Conservation (phyloP, 176 grass and related monocot genomes). For the Eremochloa ophiuroides region DNA sequence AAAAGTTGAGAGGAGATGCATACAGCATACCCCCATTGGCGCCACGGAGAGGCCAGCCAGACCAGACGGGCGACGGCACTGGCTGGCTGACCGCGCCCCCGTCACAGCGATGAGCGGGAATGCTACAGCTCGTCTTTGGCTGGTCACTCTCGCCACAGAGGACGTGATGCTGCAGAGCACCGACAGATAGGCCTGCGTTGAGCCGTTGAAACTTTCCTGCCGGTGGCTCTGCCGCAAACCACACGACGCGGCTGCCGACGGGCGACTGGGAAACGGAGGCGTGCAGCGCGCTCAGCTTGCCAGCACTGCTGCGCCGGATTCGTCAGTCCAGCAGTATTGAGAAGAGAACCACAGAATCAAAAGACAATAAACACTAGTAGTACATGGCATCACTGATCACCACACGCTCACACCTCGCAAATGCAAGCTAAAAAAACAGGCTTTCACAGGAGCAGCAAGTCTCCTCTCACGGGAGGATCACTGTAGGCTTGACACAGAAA, state of each 20-base stretch:
- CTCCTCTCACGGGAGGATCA: neutral
- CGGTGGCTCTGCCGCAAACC: neutral
- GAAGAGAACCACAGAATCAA: no score
- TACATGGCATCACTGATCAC: neutral
- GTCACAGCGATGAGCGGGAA: neutral
- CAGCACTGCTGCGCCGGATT: neutral
- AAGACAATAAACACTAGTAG: neutral
- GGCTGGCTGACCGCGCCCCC: neutral
- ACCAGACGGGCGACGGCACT: no score
- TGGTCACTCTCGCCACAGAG: neutral
- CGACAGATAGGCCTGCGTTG: neutral
- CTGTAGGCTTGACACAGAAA: neutral
- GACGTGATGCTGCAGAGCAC: neutral
- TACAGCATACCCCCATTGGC: conserved; percentile 27
- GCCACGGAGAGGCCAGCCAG: conserved; percentile 50
- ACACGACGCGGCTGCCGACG: neutral
- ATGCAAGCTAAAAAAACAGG: neutral
- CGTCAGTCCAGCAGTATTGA: neutral
- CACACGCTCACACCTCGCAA: neutral
- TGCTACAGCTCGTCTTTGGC: neutral
- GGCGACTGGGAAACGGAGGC: neutral
- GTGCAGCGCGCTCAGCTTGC: neutral
- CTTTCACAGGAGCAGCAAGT: neutral
- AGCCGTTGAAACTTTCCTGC: neutral
- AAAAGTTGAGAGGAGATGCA: conserved; percentile 33